Percentiles rank a stretch among this genome's conserved stretches.
Evolutionary conservation across 73 alveolate species (phyloP).

Genomic region (Paramecium octaurelia): DNA sequence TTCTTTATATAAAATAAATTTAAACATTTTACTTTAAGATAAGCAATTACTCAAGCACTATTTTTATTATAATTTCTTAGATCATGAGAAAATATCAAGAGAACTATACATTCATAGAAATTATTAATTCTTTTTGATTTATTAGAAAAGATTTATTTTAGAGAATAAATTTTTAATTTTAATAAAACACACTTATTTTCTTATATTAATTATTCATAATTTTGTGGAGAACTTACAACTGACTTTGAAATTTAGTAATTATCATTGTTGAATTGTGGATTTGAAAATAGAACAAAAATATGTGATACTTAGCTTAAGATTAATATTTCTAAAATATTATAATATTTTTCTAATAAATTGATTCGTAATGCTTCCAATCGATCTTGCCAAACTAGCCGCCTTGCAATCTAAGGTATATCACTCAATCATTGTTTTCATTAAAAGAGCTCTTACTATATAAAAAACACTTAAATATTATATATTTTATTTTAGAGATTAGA

Average conservation of each 20-base stretch:
- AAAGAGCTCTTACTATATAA: not conserved
- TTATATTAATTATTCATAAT: no score
- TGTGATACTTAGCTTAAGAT: not conserved
- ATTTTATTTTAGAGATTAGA: conserved; percentile 46
- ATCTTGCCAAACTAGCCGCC: conserved; percentile 32
- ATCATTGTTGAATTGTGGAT: no score
- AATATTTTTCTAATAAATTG: not conserved
- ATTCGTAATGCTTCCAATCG: not conserved
- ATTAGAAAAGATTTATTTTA: not conserved
- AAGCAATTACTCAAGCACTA: not conserved
- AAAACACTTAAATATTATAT: not conserved
- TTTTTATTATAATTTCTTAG: no score
- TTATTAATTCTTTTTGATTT: not conserved
- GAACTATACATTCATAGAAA: not conserved
- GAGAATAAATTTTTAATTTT: not conserved
- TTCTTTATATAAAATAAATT: no score
- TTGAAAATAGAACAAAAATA: not conserved
- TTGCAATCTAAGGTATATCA: not conserved
- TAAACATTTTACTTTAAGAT: no score
- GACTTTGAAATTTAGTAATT: no score
- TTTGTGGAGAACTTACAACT: not conserved
- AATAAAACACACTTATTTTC: not conserved
- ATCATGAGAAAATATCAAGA: no score
- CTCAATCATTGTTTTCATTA: not conserved
- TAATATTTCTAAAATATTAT: not conserved